Evolutionary conservation across 495 filamentous ascomycete genomes (phyloP).

Genomic region (Tuber melanosporum): DNA sequence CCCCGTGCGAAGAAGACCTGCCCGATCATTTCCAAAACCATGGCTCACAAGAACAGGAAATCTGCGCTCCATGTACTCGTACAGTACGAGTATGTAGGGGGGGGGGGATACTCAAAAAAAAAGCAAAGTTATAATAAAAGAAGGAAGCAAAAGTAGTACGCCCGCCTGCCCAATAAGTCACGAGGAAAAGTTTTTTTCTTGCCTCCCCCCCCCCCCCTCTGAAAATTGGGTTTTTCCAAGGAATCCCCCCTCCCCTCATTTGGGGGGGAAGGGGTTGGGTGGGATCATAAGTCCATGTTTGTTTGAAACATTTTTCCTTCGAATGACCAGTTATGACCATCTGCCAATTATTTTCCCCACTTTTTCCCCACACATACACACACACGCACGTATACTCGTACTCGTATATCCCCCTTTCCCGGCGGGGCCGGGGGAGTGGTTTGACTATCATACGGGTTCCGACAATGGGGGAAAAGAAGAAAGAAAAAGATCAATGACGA

Average conservation of each 20-base stretch:
- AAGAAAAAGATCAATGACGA: conserved; percentile 1
- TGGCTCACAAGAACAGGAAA: too few relatives aligned
- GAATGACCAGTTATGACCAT: not conserved
- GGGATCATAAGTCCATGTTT: not conserved
- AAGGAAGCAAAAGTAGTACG: too few relatives aligned
- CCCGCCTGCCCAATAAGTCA: not conserved
- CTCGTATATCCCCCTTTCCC: too few relatives aligned
- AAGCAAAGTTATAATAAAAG: too few relatives aligned
- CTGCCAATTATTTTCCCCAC: not conserved
- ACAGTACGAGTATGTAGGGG: too few relatives aligned
- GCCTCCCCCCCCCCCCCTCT: not conserved
- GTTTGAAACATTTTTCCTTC: not conserved
- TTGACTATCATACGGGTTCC: too few relatives aligned
- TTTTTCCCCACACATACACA: too few relatives aligned
- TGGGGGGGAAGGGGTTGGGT: too few relatives aligned
- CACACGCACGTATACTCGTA: too few relatives aligned
- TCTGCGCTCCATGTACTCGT: too few relatives aligned
- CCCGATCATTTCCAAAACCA: not conserved
- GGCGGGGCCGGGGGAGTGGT: too few relatives aligned
- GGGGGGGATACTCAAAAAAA: too few relatives aligned
- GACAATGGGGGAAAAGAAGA: not conserved
- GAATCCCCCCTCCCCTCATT: not conserved
- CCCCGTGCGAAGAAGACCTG: not conserved
- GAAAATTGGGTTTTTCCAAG: not conserved
- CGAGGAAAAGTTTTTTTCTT: not conserved